Percentiles rank a stretch among this genome's conserved stretches.
Conservation (phyloP, 768 basidiomycete genomes). For the Trametes villosa region DNA sequence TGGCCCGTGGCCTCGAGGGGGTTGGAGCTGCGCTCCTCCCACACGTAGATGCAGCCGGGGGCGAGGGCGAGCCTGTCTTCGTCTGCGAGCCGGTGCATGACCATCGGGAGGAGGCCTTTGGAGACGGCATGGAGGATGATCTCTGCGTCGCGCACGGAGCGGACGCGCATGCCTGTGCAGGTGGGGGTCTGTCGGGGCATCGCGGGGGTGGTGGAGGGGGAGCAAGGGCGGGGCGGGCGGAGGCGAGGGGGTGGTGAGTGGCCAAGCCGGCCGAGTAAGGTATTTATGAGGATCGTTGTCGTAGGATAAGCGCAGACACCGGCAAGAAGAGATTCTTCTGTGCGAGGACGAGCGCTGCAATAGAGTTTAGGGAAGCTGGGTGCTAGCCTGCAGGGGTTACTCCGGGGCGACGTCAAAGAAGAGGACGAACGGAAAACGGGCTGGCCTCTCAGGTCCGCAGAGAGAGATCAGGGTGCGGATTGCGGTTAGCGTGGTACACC, state of each 20-base stretch:
- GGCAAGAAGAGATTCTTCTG: conserved; percentile 12
- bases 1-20: conserved; percentile 40
- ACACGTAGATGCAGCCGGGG: conserved; percentile 44
- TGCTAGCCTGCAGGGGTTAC: conserved; percentile 6
- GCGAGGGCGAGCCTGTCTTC: conserved; percentile 41
- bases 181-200: conserved; percentile 41
- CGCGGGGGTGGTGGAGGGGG: conserved; percentile 7
- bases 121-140: conserved; percentile 45
- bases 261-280: conserved; percentile 5
- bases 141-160: conserved; percentile 41
- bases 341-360: background rate
- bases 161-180: conserved; percentile 40
- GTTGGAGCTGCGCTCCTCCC: conserved; percentile 42
- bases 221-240: conserved; percentile 14
- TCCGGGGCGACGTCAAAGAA: conserved; percentile 3
- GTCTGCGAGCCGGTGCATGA: conserved; percentile 43
- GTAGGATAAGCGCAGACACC: conserved; percentile 11
- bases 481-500: conserved; percentile 2
- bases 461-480: conserved; percentile 8
- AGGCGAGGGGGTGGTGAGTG: conserved; percentile 18
- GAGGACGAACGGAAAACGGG: background rate
- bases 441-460: background rate
- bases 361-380: conserved; percentile 8
- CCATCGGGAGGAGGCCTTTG: conserved; percentile 39
- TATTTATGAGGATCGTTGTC: conserved; percentile 14